Base-by-base conservation (phyloP, 129 eudicot species). In the Flaveria bidentis region DNA sequence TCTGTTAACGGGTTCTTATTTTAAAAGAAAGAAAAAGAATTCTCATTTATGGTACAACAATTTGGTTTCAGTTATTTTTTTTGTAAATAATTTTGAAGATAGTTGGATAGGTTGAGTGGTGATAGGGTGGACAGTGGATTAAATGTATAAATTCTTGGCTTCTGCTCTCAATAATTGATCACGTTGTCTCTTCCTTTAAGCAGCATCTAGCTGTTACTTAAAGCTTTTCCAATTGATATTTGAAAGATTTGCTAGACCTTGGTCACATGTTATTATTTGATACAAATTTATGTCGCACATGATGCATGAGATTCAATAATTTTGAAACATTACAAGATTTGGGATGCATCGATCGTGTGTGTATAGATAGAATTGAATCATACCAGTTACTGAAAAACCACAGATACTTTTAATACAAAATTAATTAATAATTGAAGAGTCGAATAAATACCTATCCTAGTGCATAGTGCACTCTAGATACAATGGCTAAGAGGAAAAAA, bases 181-280 rank as follows among this genome's bases (percentile, higher is more conserved):
- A 75, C 18, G 22, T 78, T 76, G 71, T 64, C 71, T 52, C 76
- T 63, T 60, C 81, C 74, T 67, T 69, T 45, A 26, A 45, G 70
- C 60, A 75, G 67, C 77, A 81, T 69, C 69, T 63, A 58, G 72
- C 78, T 53, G 61, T 75, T 67, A 61, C 75, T 76, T 81, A 75
- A 62, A 74, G 69, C 30, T 72, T 63, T 72, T 25, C 57, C 82
- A 71, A 72, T 45, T 52, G 69, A 62, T 57, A 50, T 18, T 33
- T 5, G 16, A 33, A 76, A 65, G 65, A 76, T 76, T 65, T 76
- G 36, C 16, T 5, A 17, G 16, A n/a, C 15, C 17, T 25, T 52
- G 17, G 39, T 76, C 74, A 39, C 74, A 52, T 67, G 80, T 65
- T 65, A 18, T 65, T 65, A 18, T 60, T 60, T 16, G 78, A 61